phyloP scores from a whole-genome alignment of 208 protist species.

The Leishmania mexicana region DNA sequence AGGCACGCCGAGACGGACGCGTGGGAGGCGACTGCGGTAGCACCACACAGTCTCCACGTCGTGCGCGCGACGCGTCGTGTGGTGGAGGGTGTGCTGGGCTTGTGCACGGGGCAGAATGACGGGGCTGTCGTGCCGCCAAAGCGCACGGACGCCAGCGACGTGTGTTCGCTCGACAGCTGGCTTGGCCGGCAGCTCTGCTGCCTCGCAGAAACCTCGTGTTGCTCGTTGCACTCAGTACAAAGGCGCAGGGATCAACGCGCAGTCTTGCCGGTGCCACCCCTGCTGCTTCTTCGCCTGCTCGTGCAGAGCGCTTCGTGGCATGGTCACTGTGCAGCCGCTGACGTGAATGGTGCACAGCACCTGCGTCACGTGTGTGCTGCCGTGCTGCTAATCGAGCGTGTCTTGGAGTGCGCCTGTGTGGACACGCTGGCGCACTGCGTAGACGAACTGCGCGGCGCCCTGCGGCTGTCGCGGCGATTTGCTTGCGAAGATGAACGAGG shows the following conservation, averaged over 20 bases:
- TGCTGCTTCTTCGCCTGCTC: slow-evolving; percentile 10
- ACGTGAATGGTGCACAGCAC: not conserved
- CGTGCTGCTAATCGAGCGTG: slow-evolving; percentile 7
- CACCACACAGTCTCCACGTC: not conserved
- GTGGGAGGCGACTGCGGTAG: not conserved
- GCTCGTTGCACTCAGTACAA: not conserved
- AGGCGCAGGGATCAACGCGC: not conserved
- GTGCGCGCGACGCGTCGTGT: not conserved
- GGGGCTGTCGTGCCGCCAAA: not conserved
- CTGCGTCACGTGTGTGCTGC: not conserved
- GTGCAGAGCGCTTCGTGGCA: slow-evolving; percentile 2
- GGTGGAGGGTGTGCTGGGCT: not conserved
- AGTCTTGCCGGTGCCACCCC: not conserved
- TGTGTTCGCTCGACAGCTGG: not conserved
- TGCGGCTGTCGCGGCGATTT: not conserved
- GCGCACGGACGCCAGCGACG: not conserved
- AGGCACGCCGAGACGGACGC: not conserved
- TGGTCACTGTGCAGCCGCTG: not conserved
- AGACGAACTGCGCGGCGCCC: not conserved
- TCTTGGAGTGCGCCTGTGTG: not conserved
- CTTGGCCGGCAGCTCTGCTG: not conserved
- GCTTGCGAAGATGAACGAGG: too few species aligned
- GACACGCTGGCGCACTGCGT: not conserved
- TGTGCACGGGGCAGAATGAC: not conserved
- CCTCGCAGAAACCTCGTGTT: not conserved